Evolutionary conservation across 352 stramenopile species (phyloP), one percentile per base, ranked within the genome.

Genomic region (Globisporangium okanoganense): DNA sequence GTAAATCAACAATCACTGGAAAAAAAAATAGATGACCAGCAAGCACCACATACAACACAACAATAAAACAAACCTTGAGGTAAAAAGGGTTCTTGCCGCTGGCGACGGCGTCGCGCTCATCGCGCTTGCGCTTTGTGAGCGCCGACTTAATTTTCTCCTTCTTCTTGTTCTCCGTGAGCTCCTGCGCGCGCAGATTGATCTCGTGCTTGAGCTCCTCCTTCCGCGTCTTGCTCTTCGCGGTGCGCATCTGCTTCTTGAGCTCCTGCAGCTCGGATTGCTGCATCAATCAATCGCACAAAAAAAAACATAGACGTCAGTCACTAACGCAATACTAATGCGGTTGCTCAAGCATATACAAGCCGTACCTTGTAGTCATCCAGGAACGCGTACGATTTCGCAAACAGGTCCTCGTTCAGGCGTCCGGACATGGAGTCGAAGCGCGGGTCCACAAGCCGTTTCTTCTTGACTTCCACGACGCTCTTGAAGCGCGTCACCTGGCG

Each of bases 1-100:
- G n/a, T n/a, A n/a, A n/a, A n/a, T n/a, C n/a, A n/a, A n/a, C n/a
- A n/a, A n/a, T n/a, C n/a, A n/a, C n/a, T n/a, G n/a, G n/a, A n/a
- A n/a, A n/a, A n/a, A n/a, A n/a, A n/a, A n/a, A n/a, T n/a, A n/a
- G n/a, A n/a, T n/a, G n/a, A n/a, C n/a, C n/a, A n/a, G n/a, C n/a
- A n/a, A 43, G 36, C 14, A 43, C 36, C 14, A n/a, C 36, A n/a
- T 43, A n/a, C 36, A 43, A 51, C 13, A 29, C 49, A 65, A 54
- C 35, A 29, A 3, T 8, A 49, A 33, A 6, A 52, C 60, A 33
- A 58, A 86, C 78, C 76, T 94, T 97, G 61, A 97, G 79, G 66
- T 96, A 97, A 66, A 94, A 97, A 13, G 90, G 78, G 51, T 82
- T 90, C 70, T 97, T 97, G 61, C 91, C 91, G 22, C 67, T 85